Base-by-base conservation (phyloP, 2,329 filamentous ascomycete genomes). In the Exophiala oligosperma region DNA sequence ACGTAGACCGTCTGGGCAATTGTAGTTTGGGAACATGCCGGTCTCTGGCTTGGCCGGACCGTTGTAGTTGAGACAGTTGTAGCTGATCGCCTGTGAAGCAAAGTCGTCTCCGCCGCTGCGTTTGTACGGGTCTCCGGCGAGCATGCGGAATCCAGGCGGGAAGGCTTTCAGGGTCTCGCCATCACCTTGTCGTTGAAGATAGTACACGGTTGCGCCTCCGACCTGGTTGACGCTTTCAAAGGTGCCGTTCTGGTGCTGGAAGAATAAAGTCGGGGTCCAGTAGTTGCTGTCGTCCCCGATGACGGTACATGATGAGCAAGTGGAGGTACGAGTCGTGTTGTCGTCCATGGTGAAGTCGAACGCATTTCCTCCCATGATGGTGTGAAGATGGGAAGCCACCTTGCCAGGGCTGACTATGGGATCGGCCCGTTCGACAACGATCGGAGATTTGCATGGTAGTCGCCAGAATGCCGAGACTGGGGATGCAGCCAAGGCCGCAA, bases 251-350 rank as follows among this genome's bases (percentile, higher is more conserved):
- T 81, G 75, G 67, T 84, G 80, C 63, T 88, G 72, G 66, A 87
- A 91, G 74, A 86, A 92, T 2, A 92, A 75, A 28, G 79, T 78
- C 1, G 90, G 89, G 56, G 86, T 85, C 90, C 90, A 92, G 78
- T 93, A 92, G 73, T 88, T 88, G 66, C 83, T 88, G 70, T 84
- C 79, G 74, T 92, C 89, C 54, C 83, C 83, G 66, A 81, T 84
- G 69, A 90, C 79, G 60, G 81, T 80, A 71, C 89, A 88, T 35
- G 86, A 90, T 49, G 85, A 89, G 79, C 90, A 93, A 26, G 81
- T 79, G 32, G 87, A 90, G 55, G 79, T 70, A 59, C 77, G 74
- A 23, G 66, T 67, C n/a, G 59, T 54, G 32, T 64, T 65, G 53
- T 62, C 66, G 51, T 63, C 58, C n/a, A 76, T 72, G 28, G 89